These are phyloP conservation scores for Tolypocladium paradoxum DNA, from an alignment of 2,329 filamentous ascomycete species.

Conservation along the genomic window DNA sequence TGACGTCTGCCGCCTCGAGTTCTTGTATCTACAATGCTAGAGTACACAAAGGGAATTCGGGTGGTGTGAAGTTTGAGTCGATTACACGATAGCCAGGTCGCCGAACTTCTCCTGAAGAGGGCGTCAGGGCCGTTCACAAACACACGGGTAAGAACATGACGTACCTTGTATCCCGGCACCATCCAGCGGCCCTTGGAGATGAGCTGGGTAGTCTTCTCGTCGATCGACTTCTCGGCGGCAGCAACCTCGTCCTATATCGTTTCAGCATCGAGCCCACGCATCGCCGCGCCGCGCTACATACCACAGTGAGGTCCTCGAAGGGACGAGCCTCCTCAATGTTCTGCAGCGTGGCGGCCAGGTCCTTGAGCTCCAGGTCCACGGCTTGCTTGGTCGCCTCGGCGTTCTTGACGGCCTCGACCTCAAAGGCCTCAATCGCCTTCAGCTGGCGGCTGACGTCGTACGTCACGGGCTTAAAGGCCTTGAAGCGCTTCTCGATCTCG, in stretches of 20 bases:
- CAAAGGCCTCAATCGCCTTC: slow-evolving; percentile 96
- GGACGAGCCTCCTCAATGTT: slow-evolving; percentile 95
- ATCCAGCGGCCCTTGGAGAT: slow-evolving; percentile 97
- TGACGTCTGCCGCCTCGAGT: slow-evolving; percentile 19
- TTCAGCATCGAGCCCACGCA: slow-evolving; percentile 10
- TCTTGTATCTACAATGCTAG: slow-evolving; percentile 61
- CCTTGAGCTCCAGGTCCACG: slow-evolving; percentile 89
- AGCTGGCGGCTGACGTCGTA: slow-evolving; percentile 92
- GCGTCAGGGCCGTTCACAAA: slow-evolving; percentile 30
- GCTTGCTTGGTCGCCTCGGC: slow-evolving; percentile 93
- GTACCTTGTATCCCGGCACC: slow-evolving; percentile 97
- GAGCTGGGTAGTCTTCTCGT: slow-evolving; percentile 89
- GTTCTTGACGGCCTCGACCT: slow-evolving; percentile 93
- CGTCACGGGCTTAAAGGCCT: slow-evolving; percentile 77
- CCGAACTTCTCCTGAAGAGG: slow-evolving; percentile 85
- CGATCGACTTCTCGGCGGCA: slow-evolving; percentile 88
- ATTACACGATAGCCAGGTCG: slow-evolving; percentile 89
- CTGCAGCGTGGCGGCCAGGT: slow-evolving; percentile 86
- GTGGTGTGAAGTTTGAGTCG: slow-evolving; percentile 23
- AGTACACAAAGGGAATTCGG: slow-evolving; percentile 48
- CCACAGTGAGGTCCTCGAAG: slow-evolving; percentile 94
- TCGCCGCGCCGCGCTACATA: slow-evolving; percentile 42
- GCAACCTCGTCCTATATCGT: slow-evolving; percentile 75
- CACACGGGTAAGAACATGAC: slow-evolving; percentile 16
- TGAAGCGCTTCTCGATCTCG: slow-evolving; percentile 96